A percentile compares a stretch with the other conserved stretches of the same genome.
Evolutionary conservation across 139 green algal species (phyloP).

Genomic region (Yamagishiella unicocca): DNA sequence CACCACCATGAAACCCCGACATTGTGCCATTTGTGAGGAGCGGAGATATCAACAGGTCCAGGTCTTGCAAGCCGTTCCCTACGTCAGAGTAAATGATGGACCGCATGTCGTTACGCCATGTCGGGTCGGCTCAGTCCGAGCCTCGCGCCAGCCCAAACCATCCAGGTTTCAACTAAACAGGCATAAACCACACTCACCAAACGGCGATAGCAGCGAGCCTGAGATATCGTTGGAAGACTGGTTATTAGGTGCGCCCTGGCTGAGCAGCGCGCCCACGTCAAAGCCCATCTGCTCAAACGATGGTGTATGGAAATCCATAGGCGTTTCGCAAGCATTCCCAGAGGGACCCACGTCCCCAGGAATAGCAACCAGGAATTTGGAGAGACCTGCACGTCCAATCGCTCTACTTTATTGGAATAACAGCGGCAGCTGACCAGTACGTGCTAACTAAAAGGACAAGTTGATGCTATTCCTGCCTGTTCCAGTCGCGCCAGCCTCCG

Average conservation of each 20-base stretch:
- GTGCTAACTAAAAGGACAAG: no score
- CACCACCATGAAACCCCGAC: neutral
- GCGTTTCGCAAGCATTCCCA: neutral
- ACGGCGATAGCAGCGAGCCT: neutral
- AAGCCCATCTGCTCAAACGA: conserved; percentile 10
- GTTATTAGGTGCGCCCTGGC: neutral
- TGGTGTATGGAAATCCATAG: neutral
- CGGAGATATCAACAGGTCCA: conserved; percentile 30
- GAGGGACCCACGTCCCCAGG: neutral
- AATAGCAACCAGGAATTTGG: neutral
- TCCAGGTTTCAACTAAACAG: neutral
- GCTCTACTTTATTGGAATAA: neutral
- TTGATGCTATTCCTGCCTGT: neutral
- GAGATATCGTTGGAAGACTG: neutral
- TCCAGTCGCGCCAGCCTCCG: neutral
- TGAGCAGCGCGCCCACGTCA: neutral
- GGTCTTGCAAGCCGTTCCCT: conserved; percentile 13
- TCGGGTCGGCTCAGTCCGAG: no score
- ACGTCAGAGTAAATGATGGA: neutral
- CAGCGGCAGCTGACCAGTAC: no score
- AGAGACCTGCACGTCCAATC: neutral
- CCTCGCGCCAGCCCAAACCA: neutral
- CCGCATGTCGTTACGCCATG: neutral
- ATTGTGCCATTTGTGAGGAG: neutral
- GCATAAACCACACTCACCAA: neutral